Conservation (phyloP, 371 early-diverging fungal genomes). For the Smittium culicis region DNA sequence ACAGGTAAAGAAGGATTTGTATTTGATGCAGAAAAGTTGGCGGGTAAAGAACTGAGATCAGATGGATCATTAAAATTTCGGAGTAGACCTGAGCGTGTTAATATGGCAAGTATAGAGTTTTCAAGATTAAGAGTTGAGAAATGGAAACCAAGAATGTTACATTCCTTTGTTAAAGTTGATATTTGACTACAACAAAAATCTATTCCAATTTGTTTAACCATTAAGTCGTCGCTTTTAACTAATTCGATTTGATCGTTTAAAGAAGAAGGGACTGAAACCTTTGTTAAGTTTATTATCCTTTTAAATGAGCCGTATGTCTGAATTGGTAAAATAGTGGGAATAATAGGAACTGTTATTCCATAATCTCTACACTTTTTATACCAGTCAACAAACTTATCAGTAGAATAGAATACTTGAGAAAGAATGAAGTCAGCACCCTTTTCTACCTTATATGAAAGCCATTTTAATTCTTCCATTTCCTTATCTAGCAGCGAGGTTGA, state of each 20-base stretch:
- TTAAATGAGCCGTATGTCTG: constrained; percentile 81
- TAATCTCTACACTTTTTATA: constrained; percentile 42
- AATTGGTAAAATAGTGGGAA: constrained; percentile 91
- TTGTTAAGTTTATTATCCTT: constrained; percentile 67
- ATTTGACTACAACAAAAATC: constrained; percentile 57
- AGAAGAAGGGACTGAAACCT: constrained; percentile 57
- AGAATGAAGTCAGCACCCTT: constrained; percentile 90
- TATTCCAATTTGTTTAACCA: constrained; percentile 85
- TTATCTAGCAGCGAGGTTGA: not conserved
- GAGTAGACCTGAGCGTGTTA: constrained; percentile 51
- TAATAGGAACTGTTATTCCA: constrained; percentile 72
- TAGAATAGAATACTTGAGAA: constrained; percentile 86
- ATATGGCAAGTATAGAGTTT: constrained; percentile 63
- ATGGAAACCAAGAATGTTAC: constrained; percentile 48
- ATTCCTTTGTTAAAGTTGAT: constrained; percentile 35
- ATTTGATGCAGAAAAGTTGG: not conserved
- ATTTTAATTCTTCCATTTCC: constrained; percentile 34
- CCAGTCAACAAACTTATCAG: constrained; percentile 62
- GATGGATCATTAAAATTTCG: not conserved
- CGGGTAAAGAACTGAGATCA: not conserved
- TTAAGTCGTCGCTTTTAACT: constrained; percentile 83
- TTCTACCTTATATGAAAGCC: constrained; percentile 71
- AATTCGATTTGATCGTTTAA: constrained; percentile 55
- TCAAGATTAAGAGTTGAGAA: constrained; percentile 85
- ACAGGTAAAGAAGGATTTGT: not conserved